These are phyloP conservation scores for Fusarium fujikuroi DNA, from an alignment of 2,329 filamentous ascomycete genomes.

Conservation along the genomic window DNA sequence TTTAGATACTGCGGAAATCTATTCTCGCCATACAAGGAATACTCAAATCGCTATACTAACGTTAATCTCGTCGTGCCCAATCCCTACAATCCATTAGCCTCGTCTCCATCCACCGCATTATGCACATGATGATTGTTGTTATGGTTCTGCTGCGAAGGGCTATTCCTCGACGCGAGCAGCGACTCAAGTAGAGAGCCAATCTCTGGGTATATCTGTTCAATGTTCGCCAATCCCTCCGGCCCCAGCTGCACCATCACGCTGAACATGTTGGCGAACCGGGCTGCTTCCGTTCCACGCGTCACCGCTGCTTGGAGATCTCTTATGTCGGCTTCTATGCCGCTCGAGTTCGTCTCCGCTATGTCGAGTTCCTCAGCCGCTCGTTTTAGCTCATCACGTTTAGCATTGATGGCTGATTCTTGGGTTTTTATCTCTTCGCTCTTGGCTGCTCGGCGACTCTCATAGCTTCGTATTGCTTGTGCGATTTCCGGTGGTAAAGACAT, in stretches of 20 bases:
- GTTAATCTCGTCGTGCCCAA: not conserved
- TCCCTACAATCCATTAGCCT: constrained; percentile 32
- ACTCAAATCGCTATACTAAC: constrained; percentile 21
- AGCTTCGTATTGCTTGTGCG: constrained; percentile 43
- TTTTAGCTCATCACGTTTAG: constrained; percentile 34
- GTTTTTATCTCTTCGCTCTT: constrained; percentile 44
- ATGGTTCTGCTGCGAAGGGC: constrained; percentile 12
- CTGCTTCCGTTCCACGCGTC: constrained; percentile 40
- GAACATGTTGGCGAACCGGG: constrained; percentile 42
- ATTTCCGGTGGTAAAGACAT: constrained; percentile 44
- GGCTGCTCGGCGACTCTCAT: constrained; percentile 40
- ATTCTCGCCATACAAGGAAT: constrained; percentile 12
- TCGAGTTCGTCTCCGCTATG: constrained; percentile 32
- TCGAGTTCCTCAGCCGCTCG: constrained; percentile 32
- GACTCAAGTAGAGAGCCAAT: constrained; percentile 44
- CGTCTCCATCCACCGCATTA: constrained; percentile 19
- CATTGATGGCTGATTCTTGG: constrained; percentile 37
- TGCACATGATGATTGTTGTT: constrained; percentile 30
- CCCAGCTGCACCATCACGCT: constrained; percentile 43
- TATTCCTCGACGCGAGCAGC: constrained; percentile 37
- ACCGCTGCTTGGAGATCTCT: constrained; percentile 39
- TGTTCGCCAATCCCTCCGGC: constrained; percentile 40
- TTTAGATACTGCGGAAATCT: constrained; percentile 4
- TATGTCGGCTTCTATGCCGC: constrained; percentile 38
- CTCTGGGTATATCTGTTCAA: constrained; percentile 47